Evolutionary conservation across 164 flowering plant genomes (phyloP), one percentile per base, ranked within the genome.

Genomic region (Cinnamomum micranthum): DNA sequence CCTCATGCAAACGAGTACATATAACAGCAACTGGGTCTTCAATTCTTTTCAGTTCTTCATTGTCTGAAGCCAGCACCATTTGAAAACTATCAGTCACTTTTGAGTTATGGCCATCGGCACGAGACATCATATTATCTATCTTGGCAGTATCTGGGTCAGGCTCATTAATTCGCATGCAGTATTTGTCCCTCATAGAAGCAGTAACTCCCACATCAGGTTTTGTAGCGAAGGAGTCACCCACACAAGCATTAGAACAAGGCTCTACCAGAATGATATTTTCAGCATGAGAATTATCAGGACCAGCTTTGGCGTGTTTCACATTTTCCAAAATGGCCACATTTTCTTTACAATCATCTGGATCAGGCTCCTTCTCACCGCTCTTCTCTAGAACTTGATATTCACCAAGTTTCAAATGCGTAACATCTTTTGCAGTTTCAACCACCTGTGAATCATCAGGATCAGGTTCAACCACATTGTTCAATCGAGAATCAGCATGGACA

Each of bases 1-100:
- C 86, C 73, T 83, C 86, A 62, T 83, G 88, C 67, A 96, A 80
- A 72, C 97, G 97, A 78, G 69, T 67, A 81, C 87, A 89, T 33
- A 87, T 51, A 69, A 72, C 74, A 20, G 86, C 73, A 65, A 89
- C 94, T 20, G 98, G 87, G 75, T 93, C 98, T 77, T 89, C 91
- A 65, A 95, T 91, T 77, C 90, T 87, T 82, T 73, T 84, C 62
- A 93, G 52, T 77, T 87, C 98, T 68, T 65, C 65, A 50, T 76
- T 60, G 23, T 59, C 66, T 28, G 68, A 23, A 22, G 19, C 20
- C 20, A 64, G n/a, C 19, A 64, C 33, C 12, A 28, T 27, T 14
- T 23, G 3, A 51, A 47, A 6, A 66, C 3, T 20, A 50, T n/a
- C 28, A 19, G 33, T n/a, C 5, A 3, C 47, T 69, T 22, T 14